These are phyloP conservation scores for Xylariales sp. DNA, from an alignment of 2,329 filamentous ascomycete genomes.

Conservation along the genomic window DNA sequence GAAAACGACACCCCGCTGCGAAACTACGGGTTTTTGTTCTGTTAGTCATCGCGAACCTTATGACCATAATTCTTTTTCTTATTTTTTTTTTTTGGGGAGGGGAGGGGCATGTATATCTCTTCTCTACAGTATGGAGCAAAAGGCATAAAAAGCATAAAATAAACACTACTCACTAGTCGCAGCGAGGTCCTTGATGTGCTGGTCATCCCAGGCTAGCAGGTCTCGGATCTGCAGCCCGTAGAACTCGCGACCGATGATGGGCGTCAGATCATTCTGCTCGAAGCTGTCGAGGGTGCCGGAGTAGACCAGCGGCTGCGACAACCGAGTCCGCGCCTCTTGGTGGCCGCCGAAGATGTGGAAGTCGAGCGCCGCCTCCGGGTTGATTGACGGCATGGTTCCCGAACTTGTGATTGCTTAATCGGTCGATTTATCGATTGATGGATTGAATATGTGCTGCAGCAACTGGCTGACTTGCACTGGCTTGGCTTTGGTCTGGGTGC, in stretches of 20 bases:
- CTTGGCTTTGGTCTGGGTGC: no score
- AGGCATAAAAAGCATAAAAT: no score
- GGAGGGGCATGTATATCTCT: no score
- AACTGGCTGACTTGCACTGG: no score
- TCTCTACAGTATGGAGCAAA: no score
- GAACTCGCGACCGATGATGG: slow-evolving; percentile 28
- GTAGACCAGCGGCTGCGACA: slow-evolving; percentile 30
- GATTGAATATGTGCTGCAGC: no score
- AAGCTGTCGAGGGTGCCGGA: slow-evolving; percentile 35
- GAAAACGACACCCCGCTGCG: slow-evolving; percentile 45
- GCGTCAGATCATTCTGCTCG: slow-evolving; percentile 28
- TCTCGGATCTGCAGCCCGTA: slow-evolving; percentile 26
- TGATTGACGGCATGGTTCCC: slow-evolving; percentile 32
- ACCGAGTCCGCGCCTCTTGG: slow-evolving; percentile 15
- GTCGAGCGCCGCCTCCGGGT: slow-evolving; percentile 10
- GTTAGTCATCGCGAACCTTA: no score
- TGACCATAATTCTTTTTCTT: no score
- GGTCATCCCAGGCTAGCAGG: slow-evolving; percentile 14
- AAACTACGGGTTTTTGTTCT: slow-evolving; percentile 28
- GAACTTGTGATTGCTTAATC: no score
- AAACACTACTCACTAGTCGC: slow-evolving; percentile 18
- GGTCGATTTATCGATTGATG: no score
- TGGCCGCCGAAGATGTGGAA: slow-evolving; percentile 20
- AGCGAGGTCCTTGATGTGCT: slow-evolving; percentile 17
- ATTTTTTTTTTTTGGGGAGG: no score